A percentile compares a stretch with the other conserved stretches of the same genome.
phyloP scores from a whole-genome alignment of 148 eudicot species.

The Fagopyrum esculentum region DNA sequence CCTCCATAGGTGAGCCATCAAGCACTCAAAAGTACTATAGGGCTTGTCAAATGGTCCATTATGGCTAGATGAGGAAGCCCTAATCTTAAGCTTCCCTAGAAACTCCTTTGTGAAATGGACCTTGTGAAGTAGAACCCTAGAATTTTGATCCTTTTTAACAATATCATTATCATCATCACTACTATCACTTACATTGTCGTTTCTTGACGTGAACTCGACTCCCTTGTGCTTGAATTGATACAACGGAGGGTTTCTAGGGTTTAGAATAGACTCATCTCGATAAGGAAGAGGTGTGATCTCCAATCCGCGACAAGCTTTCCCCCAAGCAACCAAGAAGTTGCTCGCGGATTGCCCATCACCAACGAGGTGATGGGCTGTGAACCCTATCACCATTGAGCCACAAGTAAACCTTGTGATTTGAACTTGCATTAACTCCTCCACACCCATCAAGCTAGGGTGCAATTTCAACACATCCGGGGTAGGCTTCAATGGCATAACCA shows the following conservation, averaged over 20 bases:
- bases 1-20: constrained; percentile 43
- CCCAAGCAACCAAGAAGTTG: constrained; percentile 42
- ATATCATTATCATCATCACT: not conserved
- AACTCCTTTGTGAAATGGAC: constrained; percentile 28
- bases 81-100: constrained; percentile 29
- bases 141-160: not conserved
- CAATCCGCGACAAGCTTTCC: constrained; percentile 30
- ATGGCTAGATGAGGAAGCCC: constrained; percentile 24
- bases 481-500: constrained; percentile 26
- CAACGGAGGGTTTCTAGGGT: constrained; percentile 22
- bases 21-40: constrained; percentile 31
- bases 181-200: constrained; percentile 12
- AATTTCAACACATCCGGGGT: constrained; percentile 20
- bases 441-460: constrained; percentile 28
- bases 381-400: constrained; percentile 42
- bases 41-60: constrained; percentile 18
- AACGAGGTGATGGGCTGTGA: constrained; percentile 33
- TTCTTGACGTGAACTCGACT: constrained; percentile 21
- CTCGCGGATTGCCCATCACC: constrained; percentile 38
- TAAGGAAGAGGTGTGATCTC: constrained; percentile 28
- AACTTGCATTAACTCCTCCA: constrained; percentile 32
- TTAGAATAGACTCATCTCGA: constrained; percentile 15
- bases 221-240: constrained; percentile 31
- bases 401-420: constrained; percentile 41
- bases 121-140: constrained; percentile 23